Percentiles rank a stretch among this genome's conserved stretches.
These are phyloP conservation scores for Aspergillus nanangensis DNA, from an alignment of 495 filamentous ascomycete species.

Conservation along the genomic window DNA sequence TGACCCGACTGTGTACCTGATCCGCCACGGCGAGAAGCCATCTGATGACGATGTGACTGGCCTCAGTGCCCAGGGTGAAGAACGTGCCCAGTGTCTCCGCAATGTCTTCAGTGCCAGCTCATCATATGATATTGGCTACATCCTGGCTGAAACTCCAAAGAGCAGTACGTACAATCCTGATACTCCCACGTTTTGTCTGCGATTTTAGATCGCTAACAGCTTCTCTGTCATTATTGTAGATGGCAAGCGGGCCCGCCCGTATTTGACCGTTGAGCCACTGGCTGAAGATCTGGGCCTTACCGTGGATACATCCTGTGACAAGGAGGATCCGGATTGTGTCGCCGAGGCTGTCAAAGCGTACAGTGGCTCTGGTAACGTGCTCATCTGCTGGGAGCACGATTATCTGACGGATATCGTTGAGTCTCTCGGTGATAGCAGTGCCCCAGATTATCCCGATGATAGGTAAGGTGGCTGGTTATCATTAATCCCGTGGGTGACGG, in stretches of 20 bases:
- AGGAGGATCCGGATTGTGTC: conserved; percentile 44
- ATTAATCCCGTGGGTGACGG: no score
- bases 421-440: conserved; percentile 37
- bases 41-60: conserved; percentile 36
- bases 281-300: conserved; percentile 46
- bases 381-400: conserved; percentile 56
- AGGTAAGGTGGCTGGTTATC: no score
- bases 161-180: conserved; percentile 32
- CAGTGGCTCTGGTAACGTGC: conserved; percentile 44
- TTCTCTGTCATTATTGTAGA: no score
- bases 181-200: no score
- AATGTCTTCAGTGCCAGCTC: conserved; percentile 42
- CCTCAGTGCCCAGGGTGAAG: conserved; percentile 36
- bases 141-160: conserved; percentile 48
- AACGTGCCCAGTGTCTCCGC: conserved; percentile 49
- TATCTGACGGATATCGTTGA: conserved; percentile 41
- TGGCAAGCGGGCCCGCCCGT: conserved; percentile 45
- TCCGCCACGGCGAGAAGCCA: conserved; percentile 58
- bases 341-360: conserved; percentile 40
- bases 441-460: conserved; percentile 31
- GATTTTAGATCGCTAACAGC: no score
- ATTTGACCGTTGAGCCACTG: conserved; percentile 48
- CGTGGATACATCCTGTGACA: conserved; percentile 46
- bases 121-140: conserved; percentile 47
- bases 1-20: conserved; percentile 46